phyloP scores from a whole-genome alignment of 2,329 filamentous ascomycete species.

The Cercospora sp. region DNA sequence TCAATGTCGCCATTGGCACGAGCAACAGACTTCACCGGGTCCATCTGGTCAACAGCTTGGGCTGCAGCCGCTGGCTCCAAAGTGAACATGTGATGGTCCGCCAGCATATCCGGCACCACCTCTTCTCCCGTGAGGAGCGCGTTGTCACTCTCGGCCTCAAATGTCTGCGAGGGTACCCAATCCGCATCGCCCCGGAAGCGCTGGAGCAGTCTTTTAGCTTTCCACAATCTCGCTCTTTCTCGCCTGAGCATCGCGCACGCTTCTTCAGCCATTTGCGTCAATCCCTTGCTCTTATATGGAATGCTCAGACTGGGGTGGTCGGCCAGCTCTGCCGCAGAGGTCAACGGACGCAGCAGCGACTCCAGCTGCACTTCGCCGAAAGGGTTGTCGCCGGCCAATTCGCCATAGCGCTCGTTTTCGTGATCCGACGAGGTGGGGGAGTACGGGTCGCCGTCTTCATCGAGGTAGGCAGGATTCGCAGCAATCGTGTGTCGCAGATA shows the following conservation, averaged over 20 bases:
- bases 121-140: slow-evolving; percentile 35
- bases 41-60: slow-evolving; percentile 14
- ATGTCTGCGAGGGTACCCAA: slow-evolving; percentile 58
- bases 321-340: slow-evolving; percentile 70
- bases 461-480: slow-evolving; percentile 69
- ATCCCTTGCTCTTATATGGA: slow-evolving; percentile 71
- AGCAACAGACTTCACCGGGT: slow-evolving; percentile 14
- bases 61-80: slow-evolving; percentile 12
- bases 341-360: slow-evolving; percentile 69
- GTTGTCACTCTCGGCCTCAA: slow-evolving; percentile 54
- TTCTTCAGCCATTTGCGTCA: slow-evolving; percentile 69
- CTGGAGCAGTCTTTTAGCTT: slow-evolving; percentile 71
- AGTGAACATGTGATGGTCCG: slow-evolving; percentile 21
- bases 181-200: slow-evolving; percentile 73
- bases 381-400: slow-evolving; percentile 67
- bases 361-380: slow-evolving; percentile 58
- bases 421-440: slow-evolving; percentile 40
- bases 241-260: slow-evolving; percentile 70
- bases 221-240: slow-evolving; percentile 71
- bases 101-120: slow-evolving; percentile 27
- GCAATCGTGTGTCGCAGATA: slow-evolving; percentile 71
- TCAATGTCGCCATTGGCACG: background rate
- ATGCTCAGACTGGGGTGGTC: slow-evolving; percentile 72
- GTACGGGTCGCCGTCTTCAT: slow-evolving; percentile 66
- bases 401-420: slow-evolving; percentile 64